Base-by-base conservation (phyloP, 2,329 filamentous ascomycete genomes). In the Aspergillus intermedius region DNA sequence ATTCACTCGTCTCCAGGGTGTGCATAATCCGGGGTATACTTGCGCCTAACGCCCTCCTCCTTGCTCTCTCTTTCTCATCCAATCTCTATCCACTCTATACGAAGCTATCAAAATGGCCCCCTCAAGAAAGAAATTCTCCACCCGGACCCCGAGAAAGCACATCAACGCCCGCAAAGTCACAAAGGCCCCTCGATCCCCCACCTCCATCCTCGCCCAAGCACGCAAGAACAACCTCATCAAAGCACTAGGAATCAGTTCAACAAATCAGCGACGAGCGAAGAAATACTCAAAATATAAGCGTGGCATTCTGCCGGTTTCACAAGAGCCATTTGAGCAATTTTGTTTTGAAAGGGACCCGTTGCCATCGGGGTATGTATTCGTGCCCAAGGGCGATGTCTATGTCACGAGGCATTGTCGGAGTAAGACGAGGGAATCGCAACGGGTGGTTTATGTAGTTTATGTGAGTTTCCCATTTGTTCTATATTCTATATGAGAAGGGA, bases 381-480 rank as follows among this genome's bases (percentile, higher is more conserved):
- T 74, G 5, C 63, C 63, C 23, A 72, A 68, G 54, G 72, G 71
- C 10, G 59, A 74, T 49, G 58, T 68, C 23, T 74, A 73, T 52
- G 55, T 74, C 13, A 74, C 71, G n/a, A 62, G 70, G 12, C 59
- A 72, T 47, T 73, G 70, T 46, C 66, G 70, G 19, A 56, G 49
- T 25, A 60, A 60, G 22, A 71, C 68, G 9, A 70, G 68, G 47
- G 60, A 64, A 34, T 55, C 59, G 5, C 44, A 51, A 5, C 54
- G 52, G 23, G 48, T 54, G 7, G 64, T 73, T 17, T 72, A 70
- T 44, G 56, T 64, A 3, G 63, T 72, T 48, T 71, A 66, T 44
- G 70, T 72, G 52, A 59, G 63, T 7, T 19, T 19, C 22, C 15
- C 13, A n/a, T 30, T 21, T n/a, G 12, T 8, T 5, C 22, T 37